Evolutionary conservation across 805 yeast genomes (phyloP), one percentile per base, ranked within the genome.

Genomic region (Nakazawaea molendinolei): DNA sequence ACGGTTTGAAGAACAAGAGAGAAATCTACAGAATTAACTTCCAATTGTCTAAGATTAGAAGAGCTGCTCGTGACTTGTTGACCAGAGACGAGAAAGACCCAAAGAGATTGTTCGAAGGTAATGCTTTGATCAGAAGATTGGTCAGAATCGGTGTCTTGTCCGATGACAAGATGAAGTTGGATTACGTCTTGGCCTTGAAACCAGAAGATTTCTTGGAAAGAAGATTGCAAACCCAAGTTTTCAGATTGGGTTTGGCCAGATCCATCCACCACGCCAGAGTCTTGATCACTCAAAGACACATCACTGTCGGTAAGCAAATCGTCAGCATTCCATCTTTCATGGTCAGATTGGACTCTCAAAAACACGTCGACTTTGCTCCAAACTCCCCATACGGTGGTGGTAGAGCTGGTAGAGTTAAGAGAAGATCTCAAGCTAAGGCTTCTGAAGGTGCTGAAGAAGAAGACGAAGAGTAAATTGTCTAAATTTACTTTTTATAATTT

Each of bases 371-470:
- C 81, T 92, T 90, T 62, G 95, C 98, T 61, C 83, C 92, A 67
- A 86, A 86, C 69, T 92, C 98, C 55, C 98, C 98, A 71, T 90
- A 86, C 89, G 98, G 98, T 71, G 98, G 98, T 76, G 98, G 96
- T 60, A 90, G 98, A 79, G 94, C 98, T 58, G 98, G 98, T 70
- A 92, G 98, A 81, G 95, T 86, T 64, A 94, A 92, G 82, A 86
- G 97, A 83, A 86, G 77, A 72, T 79, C 83, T 79, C 77, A 69
- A 63, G 70, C 63, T 59, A 72, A 75, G 68, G 90, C 69, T 58
- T 86, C 63, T 47, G 90, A 63, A 44, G 95, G 70, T 55, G 95
- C 73, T 53, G 89, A 73, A 57, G 79, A 70, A 52, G 80, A 72
- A 60, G 61, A 58, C 39, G 62, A 56, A 33, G 59, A 84, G 70